Evolutionary conservation across 2,329 filamentous ascomycete species (phyloP), one percentile per base, ranked within the genome.

Genomic region (Neurospora sp.): DNA sequence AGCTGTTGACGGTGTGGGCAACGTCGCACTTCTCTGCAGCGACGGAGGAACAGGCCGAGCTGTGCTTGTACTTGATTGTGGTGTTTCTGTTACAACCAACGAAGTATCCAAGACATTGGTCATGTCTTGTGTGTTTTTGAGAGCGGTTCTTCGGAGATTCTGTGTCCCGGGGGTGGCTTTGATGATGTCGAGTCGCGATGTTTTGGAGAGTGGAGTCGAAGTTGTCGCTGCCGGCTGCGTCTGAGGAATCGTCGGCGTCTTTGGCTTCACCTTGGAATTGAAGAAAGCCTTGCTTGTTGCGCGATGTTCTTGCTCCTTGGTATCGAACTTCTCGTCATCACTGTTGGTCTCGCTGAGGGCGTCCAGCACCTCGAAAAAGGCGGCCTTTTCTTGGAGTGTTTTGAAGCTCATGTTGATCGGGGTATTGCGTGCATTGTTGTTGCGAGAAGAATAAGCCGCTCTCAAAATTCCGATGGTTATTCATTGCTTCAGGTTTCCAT

Each of bases 351-450:
- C 66, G n/a, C 73, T 68, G 17, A 79, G 75, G 1, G 76, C 74
- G 15, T 80, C 77, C 0, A 86, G 76, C n/a, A 77, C 76, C n/a
- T 78, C 73, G 72, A 86, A 87, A 71, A 83, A 85, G 0, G 79
- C 81, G 28, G 76, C 66, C 74, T 87, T 87, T 42, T 83, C 81
- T 19, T 70, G 40, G 4, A 75, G 69, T 15, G 72, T 67, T 17
- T 43, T 38, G 17, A 68, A 71, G 33, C 38, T 58, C 73, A 74
- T 74, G 3, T 58, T 71, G 43, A 6, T 66, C 23, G 69, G n/a
- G 17, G 0, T 10, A 19, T 69, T 66, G 68, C 42, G 28, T 19
- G 66, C 33, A 11, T 52, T 15, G 66, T 15, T 19, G 52, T 17
- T 42, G 46, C 15, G 23, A 52, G 8, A 52, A 23, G 19, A 8